Evolutionary conservation across 140 eudicot species (phyloP), one percentile per base, ranked within the genome.

Genomic region (Bidens hawaiensis): DNA sequence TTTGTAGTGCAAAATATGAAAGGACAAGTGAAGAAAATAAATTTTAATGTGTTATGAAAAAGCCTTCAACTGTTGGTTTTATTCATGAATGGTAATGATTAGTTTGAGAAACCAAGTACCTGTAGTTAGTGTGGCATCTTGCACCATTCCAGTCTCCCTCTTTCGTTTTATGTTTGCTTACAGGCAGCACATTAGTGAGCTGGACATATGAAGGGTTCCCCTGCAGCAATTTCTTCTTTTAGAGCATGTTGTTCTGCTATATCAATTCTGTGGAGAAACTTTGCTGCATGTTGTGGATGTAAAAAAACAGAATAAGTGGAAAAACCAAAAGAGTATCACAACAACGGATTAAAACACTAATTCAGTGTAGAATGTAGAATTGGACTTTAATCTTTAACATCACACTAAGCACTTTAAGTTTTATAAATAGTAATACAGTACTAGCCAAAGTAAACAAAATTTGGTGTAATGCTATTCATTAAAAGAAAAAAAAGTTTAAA

Each of bases 121-220:
- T 91, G 82, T 87, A 91, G 65, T 91, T 91, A 16, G 96, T 87
- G 78, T 91, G 96, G 52, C 93, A 82, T 34, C 98, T 96, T 48
- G 98, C 98, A 62, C 98, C 98, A 60, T 91, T 91, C 98, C 98
- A 91, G 87, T 91, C 98, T 41, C 98, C 98, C 91, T 86, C n/a
- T 59, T 57, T 79, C 82, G 38, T 79, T 78, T 76, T 87, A 95
- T 17, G 73, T 60, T 68, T 81, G 81, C 55, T 83, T 79, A 76
- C 96, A 93, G 16, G 76, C 75, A 38, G 42, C 57, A 34, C 99
- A 93, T 36, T 67, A 78, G 46, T 93, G 99, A 60, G 78, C 74
- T 21, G 95, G 96, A 68, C 99, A 93, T 6, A 82, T 60, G 76
- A 93, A 93, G 11, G 85, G 78, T 45, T 81, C 85, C 60, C 98